Conservation (phyloP, 2,329 filamentous ascomycete species). For the Coniochaeta prunicola region DNA sequence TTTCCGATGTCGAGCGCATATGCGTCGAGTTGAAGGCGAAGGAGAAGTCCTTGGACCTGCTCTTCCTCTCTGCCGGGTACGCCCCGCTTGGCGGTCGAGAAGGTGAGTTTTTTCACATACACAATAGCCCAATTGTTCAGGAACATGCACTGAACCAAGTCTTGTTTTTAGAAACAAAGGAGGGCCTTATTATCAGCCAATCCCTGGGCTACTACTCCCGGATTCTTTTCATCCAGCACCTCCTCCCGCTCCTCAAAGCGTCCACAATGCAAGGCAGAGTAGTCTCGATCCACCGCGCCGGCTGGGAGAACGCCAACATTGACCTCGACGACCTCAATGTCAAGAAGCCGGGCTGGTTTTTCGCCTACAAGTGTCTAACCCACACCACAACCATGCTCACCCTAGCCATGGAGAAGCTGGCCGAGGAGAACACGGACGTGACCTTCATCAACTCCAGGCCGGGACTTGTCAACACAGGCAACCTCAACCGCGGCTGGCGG, state of each 20-base stretch:
- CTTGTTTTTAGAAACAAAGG: conserved; percentile 23
- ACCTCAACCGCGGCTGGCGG: conserved; percentile 11
- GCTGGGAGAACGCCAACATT: conserved; percentile 19
- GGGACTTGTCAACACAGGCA: conserved; percentile 27
- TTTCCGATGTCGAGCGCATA: conserved; percentile 30
- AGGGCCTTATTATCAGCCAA: conserved; percentile 33
- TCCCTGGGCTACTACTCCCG: conserved; percentile 34
- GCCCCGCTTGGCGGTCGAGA: conserved; percentile 25
- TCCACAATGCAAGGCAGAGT: conserved; percentile 14
- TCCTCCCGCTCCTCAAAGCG: conserved; percentile 29
- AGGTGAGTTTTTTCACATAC: not conserved
- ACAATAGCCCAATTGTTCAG: not conserved
- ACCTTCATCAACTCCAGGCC: conserved; percentile 28
- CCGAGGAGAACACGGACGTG: conserved; percentile 20
- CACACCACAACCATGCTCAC: conserved; percentile 25
- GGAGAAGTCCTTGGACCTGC: conserved; percentile 31
- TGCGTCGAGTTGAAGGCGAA: conserved; percentile 28
- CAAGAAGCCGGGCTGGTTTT: conserved; percentile 22
- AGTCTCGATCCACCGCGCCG: conserved; percentile 25
- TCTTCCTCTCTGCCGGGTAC: conserved; percentile 37
- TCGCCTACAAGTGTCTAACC: conserved; percentile 18
- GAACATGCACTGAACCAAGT: conserved; percentile 5
- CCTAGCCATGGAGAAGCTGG: conserved; percentile 22
- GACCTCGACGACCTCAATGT: conserved; percentile 26
- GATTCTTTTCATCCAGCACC: conserved; percentile 29